These are phyloP conservation scores for Rhizopogon vesiculosus DNA, from an alignment of 768 basidiomycete genomes.

Conservation along the genomic window DNA sequence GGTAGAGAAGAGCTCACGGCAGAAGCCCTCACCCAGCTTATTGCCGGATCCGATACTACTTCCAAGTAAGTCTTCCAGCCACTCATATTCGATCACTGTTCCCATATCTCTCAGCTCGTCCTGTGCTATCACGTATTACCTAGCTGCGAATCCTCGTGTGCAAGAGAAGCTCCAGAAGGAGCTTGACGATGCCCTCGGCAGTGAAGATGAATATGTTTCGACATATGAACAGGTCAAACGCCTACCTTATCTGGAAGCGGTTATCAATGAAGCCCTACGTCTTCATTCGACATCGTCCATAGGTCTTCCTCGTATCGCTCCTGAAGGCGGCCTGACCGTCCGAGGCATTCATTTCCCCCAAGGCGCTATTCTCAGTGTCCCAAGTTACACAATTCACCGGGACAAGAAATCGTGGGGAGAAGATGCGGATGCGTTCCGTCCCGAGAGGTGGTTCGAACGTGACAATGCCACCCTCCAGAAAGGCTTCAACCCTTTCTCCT, in stretches of 20 bases:
- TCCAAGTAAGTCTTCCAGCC: conserved; percentile 60
- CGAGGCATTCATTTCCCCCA: conserved; percentile 52
- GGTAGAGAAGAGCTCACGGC: conserved; percentile 81
- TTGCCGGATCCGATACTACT: conserved; percentile 90
- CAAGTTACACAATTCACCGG: conserved; percentile 81
- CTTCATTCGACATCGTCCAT: conserved; percentile 81
- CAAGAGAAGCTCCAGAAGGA: conserved; percentile 75
- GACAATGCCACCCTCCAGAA: conserved; percentile 57
- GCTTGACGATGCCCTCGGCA: conserved; percentile 54
- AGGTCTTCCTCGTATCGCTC: conserved; percentile 78
- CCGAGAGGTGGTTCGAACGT: conserved; percentile 82
- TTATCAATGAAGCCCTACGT: conserved; percentile 82
- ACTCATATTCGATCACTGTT: not conserved
- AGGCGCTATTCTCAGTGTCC: conserved; percentile 75
- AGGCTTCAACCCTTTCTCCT: conserved; percentile 83
- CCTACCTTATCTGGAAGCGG: conserved; percentile 78
- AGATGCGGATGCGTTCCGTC: conserved; percentile 69
- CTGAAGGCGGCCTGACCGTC: conserved; percentile 67
- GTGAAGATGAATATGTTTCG: conserved; percentile 57
- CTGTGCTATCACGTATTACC: conserved; percentile 83
- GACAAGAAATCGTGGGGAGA: conserved; percentile 70
- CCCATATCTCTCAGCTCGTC: conserved; percentile 56
- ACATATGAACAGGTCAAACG: conserved; percentile 67
- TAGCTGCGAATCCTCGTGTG: conserved; percentile 60
- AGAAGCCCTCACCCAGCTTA: conserved; percentile 81